A percentile compares a stretch with the other conserved stretches of the same genome.
phyloP scores from a whole-genome alignment of 768 basidiomycete species.

The Pleurotus citrinopileatus region DNA sequence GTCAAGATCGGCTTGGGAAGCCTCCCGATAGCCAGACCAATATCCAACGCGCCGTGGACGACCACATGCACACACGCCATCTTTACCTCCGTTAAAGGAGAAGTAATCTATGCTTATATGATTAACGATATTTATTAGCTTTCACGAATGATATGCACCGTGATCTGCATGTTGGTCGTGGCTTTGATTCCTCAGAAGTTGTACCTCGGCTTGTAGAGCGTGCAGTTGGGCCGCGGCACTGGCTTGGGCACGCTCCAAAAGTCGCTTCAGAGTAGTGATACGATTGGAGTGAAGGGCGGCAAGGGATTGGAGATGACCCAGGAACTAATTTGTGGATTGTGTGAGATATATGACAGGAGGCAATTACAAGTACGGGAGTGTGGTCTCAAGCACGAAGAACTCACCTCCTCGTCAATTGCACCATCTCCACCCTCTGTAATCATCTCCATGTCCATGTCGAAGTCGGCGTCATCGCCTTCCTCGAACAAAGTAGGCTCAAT shows the following conservation, averaged over 20 bases:
- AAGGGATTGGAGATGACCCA: conserved; percentile 33
- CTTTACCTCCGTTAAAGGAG: conserved; percentile 21
- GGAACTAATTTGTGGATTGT: conserved; percentile 27
- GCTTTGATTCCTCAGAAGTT: conserved; percentile 51
- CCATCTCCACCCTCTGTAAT: conserved; percentile 59
- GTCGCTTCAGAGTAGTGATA: conserved; percentile 71
- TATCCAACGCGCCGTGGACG: conserved; percentile 38
- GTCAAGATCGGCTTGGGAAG: conserved; percentile 14
- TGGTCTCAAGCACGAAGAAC: too few relatives aligned
- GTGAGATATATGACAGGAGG: conserved; percentile 9
- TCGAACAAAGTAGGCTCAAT: conserved; percentile 33
- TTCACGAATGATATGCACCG: background rate
- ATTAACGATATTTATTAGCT: background rate
- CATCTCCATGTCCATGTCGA: conserved; percentile 69
- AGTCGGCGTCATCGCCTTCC: conserved; percentile 45
- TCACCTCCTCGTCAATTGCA: conserved; percentile 70
- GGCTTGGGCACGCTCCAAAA: conserved; percentile 79
- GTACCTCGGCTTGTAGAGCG: conserved; percentile 79
- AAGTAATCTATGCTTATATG: conserved; percentile 14
- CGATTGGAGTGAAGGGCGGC: conserved; percentile 48
- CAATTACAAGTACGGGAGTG: too few relatives aligned
- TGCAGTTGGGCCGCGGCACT: conserved; percentile 80
- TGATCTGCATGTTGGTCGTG: background rate
- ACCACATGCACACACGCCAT: conserved; percentile 51
- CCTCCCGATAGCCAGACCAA: conserved; percentile 30